Base-by-base conservation (phyloP, 768 basidiomycete species). In the Sistotremastrum suecicum region DNA sequence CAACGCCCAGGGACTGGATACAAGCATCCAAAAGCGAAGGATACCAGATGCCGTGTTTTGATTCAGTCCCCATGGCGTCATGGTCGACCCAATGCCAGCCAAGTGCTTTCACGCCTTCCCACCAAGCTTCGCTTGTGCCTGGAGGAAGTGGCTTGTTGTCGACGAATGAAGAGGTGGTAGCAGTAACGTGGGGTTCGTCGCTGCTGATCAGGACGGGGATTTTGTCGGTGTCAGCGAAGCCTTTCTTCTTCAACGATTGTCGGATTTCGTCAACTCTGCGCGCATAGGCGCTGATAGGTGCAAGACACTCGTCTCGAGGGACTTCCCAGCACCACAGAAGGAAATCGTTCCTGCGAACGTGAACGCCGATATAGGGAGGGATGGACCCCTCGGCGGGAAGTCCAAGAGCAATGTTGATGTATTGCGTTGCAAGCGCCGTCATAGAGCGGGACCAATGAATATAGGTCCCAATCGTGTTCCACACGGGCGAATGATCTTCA, bases 21-120 rank as follows among this genome's bases (percentile, higher is more conserved):
- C 74, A 76, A 3, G 80, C 79, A 54, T 85, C 83, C 43, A 85
- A 69, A 42, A 86, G 60, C n/a, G 80, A 62, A 8, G 81, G 78
- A 58, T 82, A 79, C 80, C 76, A 78, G 39, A 57, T 57, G 6
- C 74, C 73, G 48, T 74, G 64, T 8, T 53, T 54, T 44, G 72
- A 66, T 36, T 54, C 65, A 4, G 76, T 76, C 12, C 57, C 50
- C 53, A 56, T 54, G 2, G 41, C 37, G 5, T 68, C 62, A 55
- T 75, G 75, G 54, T 79, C 70, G 33, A 76, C 56, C 11, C 55
- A 54, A 34, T 62, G 64, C 77, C 78, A 81, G 1, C 77, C 77
- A 34, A 65, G 50, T 39, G 60, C 59, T 28, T 60, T 56, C 5
- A 76, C 71, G 20, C 66, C 68, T n/a, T 64, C 58, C 75, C 75